A percentile compares a stretch with the other conserved stretches of the same genome.
These are phyloP conservation scores for Clitopilus hobsonii DNA, from an alignment of 768 basidiomycete genomes.

Conservation along the genomic window DNA sequence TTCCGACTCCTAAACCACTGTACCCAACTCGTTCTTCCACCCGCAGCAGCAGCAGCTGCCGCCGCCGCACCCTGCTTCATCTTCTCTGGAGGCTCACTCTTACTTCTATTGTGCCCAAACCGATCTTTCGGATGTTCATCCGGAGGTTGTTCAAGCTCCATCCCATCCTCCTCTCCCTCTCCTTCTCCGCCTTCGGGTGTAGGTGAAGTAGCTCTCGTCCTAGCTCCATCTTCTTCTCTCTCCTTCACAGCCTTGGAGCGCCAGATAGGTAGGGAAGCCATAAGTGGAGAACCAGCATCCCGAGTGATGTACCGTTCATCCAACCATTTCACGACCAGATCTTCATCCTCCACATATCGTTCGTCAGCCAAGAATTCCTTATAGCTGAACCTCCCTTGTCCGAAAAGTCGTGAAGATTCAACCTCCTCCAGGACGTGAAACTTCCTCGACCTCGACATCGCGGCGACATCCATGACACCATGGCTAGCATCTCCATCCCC, in stretches of 20 bases:
- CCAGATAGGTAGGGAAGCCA: conserved; percentile 71
- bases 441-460: conserved; percentile 10
- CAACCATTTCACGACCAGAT: conserved; percentile 73
- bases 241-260: conserved; percentile 40
- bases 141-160: conserved; percentile 18
- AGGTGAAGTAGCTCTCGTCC: conserved; percentile 32
- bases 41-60: background rate
- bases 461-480: too few species aligned
- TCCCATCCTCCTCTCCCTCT: conserved; percentile 16
- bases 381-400: conserved; percentile 60
- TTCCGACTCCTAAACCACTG: background rate
- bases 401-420: conserved; percentile 53
- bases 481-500: too few species aligned
- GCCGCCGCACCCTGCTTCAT: conserved; percentile 5
- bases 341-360: conserved; percentile 51
- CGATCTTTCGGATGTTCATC: conserved; percentile 8
- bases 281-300: conserved; percentile 66
- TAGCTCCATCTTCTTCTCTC: conserved; percentile 14
- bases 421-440: conserved; percentile 33
- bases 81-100: conserved; percentile 11
- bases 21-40: background rate
- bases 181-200: conserved; percentile 22
- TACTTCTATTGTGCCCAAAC: conserved; percentile 25
- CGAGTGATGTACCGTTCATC: conserved; percentile 72
- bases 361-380: conserved; percentile 62